A percentile compares a stretch with the other conserved stretches of the same genome.
Conservation (phyloP, 306 rosid genomes). For the Corylus heterophylla region DNA sequence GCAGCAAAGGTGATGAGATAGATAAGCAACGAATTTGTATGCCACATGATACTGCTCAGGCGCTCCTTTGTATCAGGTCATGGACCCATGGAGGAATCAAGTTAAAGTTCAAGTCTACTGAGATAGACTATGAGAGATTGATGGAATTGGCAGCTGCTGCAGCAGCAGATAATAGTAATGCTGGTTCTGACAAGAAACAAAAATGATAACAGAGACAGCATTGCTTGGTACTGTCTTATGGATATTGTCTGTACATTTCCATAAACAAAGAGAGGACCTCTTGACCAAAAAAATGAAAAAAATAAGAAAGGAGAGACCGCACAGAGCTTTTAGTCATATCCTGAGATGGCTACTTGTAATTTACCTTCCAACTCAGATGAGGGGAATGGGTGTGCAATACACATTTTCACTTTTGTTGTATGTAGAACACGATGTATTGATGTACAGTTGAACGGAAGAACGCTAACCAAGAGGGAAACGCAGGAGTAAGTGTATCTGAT, state of each 20-base stretch:
- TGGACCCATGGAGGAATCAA: slow-evolving; percentile 85
- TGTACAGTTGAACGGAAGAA: slow-evolving; percentile 43
- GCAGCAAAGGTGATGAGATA: slow-evolving; percentile 76
- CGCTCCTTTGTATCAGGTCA: slow-evolving; percentile 80
- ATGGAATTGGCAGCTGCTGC: slow-evolving; percentile 52
- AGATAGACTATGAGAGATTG: slow-evolving; percentile 53
- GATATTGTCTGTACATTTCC: neutral
- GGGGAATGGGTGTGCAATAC: slow-evolving; percentile 27
- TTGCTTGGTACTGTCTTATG: neutral
- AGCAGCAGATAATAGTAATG: slow-evolving; percentile 25
- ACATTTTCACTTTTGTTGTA: slow-evolving; percentile 28
- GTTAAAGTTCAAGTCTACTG: slow-evolving; percentile 55
- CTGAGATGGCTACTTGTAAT: slow-evolving; percentile 14
- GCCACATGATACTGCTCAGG: slow-evolving; percentile 71
- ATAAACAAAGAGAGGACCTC: neutral
- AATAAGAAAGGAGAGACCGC: neutral
- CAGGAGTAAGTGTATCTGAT: neutral
- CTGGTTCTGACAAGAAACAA: slow-evolving; percentile 41
- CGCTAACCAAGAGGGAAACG: slow-evolving; percentile 28
- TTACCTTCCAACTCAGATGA: slow-evolving; percentile 27
- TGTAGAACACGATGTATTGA: slow-evolving; percentile 19
- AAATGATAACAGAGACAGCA: slow-evolving; percentile 14
- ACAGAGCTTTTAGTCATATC: slow-evolving; percentile 23
- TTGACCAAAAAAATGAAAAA: neutral
- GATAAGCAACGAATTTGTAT: slow-evolving; percentile 72